Base-by-base conservation (phyloP, 2,329 filamentous ascomycete genomes). In the Exophiala dermatitidis region DNA sequence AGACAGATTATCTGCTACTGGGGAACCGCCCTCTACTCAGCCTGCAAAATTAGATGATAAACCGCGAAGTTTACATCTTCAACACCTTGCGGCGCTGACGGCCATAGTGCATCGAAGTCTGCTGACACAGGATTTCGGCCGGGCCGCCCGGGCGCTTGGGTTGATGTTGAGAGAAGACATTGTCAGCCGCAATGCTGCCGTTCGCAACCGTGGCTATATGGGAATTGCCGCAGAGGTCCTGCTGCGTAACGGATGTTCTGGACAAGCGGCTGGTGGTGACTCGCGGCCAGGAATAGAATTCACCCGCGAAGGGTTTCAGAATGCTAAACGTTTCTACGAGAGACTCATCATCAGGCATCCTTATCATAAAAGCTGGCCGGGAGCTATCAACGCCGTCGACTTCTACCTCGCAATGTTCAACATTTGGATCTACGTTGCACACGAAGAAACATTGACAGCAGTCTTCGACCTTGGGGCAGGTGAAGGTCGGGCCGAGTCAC, bases 351-450 rank as follows among this genome's bases (percentile, higher is more conserved):
- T 89, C 60, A 84, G 89, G 65, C 79, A 90, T 68, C 84, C 88
- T 4, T 84, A 85, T 73, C 80, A 83, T 62, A 76, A 80, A 62
- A 74, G 75, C 55, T 74, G 77, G 3, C 81, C 82, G 0, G 71
- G 80, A 47, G 71, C 75, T 2, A 71, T 84, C 40, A 85, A 81
- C 59, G 82, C 87, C 7, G 66, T 86, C 36, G 83, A 88, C 56
- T 95, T 96, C 67, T 90, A 89, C 71, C 83, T 87, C 9, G 85
- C 86, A 9, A 79, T 95, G 72, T 84, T 91, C 62, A 83, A 83
- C 46, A 79, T 89, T 43, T 91, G 93, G 80, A 79, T 95, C 48
- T 90, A 88, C 66, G 81, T 86, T 57, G 74, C 83, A 1, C 80
- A 87, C 64, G 75, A 80, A 44, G 82, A 82, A 72, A 78, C 78